Percentiles rank a stretch among this genome's conserved stretches.
These are phyloP conservation scores for Saccharomycopsis crataegensis DNA, from an alignment of 1,139 yeast genomes.

Conservation along the genomic window DNA sequence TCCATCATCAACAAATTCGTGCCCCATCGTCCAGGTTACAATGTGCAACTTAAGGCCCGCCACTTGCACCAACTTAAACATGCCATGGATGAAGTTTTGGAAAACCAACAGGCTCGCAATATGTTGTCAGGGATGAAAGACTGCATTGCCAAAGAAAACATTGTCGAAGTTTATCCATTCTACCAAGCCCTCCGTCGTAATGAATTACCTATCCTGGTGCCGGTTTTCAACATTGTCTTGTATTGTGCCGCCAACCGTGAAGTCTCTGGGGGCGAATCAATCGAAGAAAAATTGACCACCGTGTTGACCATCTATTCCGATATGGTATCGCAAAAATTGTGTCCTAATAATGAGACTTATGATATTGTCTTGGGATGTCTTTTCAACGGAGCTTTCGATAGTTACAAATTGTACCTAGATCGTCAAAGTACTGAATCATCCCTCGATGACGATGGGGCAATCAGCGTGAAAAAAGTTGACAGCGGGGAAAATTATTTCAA, in stretches of 20 bases:
- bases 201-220: conserved; percentile 9
- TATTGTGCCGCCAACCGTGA: conserved; percentile 6
- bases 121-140: too few species aligned
- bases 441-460: conserved; percentile 14
- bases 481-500: conserved; percentile 41
- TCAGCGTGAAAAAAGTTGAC: conserved; percentile 27
- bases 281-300: conserved; percentile 36
- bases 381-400: conserved; percentile 35
- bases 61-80: too few species aligned
- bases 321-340: conserved; percentile 31
- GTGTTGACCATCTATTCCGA: conserved; percentile 51
- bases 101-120: too few species aligned
- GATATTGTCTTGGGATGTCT: conserved; percentile 37
- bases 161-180: conserved; percentile 12
- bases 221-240: conserved; percentile 14
- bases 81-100: too few species aligned
- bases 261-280: conserved; percentile 26
- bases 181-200: conserved; percentile 18
- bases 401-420: conserved; percentile 21
- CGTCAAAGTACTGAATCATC: conserved; percentile 20
- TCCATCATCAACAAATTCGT: too few species aligned
- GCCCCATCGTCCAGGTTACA: too few species aligned
- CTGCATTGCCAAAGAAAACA: too few species aligned
- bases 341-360: conserved; percentile 41
- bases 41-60: too few species aligned